phyloP scores from a whole-genome alignment of 257 asterid species.

The Anisodus acutangulus region DNA sequence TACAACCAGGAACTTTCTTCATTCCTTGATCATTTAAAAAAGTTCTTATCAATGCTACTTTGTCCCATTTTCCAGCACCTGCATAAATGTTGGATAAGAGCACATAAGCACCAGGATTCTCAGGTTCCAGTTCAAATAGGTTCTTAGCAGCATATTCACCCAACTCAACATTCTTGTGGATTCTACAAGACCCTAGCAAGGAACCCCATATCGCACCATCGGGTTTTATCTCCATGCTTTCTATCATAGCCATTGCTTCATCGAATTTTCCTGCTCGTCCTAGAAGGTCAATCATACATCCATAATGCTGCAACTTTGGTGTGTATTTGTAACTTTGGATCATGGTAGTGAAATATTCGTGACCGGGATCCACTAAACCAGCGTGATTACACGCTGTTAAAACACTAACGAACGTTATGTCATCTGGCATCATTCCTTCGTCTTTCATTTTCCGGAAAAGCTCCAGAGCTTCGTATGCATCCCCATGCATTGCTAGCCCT shows the following conservation, averaged over 20 bases:
- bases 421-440: conserved; percentile 36
- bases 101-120: conserved; percentile 37
- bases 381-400: conserved; percentile 44
- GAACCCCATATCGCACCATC: conserved; percentile 44
- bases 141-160: conserved; percentile 37
- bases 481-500: conserved; percentile 44
- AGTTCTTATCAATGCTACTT: conserved; percentile 39
- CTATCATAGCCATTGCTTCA: conserved; percentile 36
- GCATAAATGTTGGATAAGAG: conserved; percentile 45
- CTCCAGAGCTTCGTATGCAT: conserved; percentile 37
- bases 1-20: no score
- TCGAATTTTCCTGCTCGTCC: conserved; percentile 38
- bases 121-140: conserved; percentile 38
- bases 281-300: conserved; percentile 43
- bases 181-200: conserved; percentile 40
- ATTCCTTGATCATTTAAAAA: conserved; percentile 28
- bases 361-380: conserved; percentile 42
- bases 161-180: conserved; percentile 39
- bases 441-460: conserved; percentile 33
- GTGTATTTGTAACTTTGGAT: conserved; percentile 3
- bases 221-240: conserved; percentile 35
- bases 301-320: conserved; percentile 40
- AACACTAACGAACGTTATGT: conserved; percentile 36
- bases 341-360: conserved; percentile 36
- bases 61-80: conserved; percentile 40